Evolutionary conservation across 192 early-diverging fungal genomes (phyloP), one percentile per base, ranked within the genome.

Genomic region (Funneliformis geosporum): DNA sequence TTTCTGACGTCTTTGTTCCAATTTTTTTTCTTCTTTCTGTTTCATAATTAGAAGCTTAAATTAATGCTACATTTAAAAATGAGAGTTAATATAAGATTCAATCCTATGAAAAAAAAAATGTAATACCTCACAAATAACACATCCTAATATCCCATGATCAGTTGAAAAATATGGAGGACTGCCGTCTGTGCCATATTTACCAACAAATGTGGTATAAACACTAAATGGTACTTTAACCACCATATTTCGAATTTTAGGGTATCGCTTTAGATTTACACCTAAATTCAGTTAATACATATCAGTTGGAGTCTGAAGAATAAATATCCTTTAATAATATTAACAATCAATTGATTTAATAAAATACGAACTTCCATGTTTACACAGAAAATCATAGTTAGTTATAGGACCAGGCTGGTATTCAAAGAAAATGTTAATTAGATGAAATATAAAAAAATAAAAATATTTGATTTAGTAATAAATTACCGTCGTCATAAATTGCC

Each of bases 331-430:
- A 27, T 74, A 27, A 18, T 14, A 14, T n/a, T 7, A 62, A 68
- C 33, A 25, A 33, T 16, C 9, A 75, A 2, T 38, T 55, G 2
- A 38, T 59, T 40, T 2, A 2, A 42, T 8, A 12, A 38, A 69
- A 38, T 50, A 38, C 62, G 28, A 79, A 84, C 83, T 79, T 69
- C 84, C 84, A 50, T 85, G 84, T 5, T 78, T 64, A 70, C 84
- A 85, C 8, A 85, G 50, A 62, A 85, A 85, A 28, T 85, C 84
- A n/a, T 82, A 82, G 70, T 85, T 85, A 60, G 82, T 82, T 33
- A 85, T 80, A 12, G 82, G 82, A 9, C 84, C 84, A 65, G 84
- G 84, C 84, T 85, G 21, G 23, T 43, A 74, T 23, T 39, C 4
- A 9, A 72, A 40, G 65, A 66, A 66, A 40, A 27, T 18, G 6